Conservation (phyloP, 78 protist species). For the Paulinella micropora region DNA sequence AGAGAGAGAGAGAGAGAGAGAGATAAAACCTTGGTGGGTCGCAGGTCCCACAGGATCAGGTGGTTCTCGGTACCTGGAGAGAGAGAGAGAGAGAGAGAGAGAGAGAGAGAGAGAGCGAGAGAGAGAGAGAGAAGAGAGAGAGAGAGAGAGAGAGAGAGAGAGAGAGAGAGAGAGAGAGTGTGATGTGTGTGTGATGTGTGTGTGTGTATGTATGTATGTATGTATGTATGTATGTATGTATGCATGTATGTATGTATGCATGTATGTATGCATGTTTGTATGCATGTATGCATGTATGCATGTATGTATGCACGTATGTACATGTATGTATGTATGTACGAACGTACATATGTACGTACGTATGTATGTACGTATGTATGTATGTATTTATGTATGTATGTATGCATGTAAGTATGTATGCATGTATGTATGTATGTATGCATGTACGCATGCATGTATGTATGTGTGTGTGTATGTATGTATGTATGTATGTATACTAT, state of each 20-base stretch:
- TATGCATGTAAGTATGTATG: neutral
- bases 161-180: too few species aligned
- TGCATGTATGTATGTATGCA: neutral
- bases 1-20: neutral
- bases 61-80: constrained; percentile 52
- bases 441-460: neutral
- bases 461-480: neutral
- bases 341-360: neutral
- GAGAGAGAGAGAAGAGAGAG: too few species aligned
- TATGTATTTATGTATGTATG: neutral
- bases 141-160: too few species aligned
- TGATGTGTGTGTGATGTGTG: neutral
- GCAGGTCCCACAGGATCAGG: constrained; percentile 54
- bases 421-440: neutral
- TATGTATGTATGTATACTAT: neutral
- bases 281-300: neutral
- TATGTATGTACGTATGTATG: neutral
- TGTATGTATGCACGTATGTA: neutral
- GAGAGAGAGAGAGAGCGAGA: too few species aligned
- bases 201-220: neutral
- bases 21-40: neutral
- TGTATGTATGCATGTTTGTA: neutral
- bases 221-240: neutral
- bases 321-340: neutral
- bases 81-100: neutral